Evolutionary conservation across 257 asterid species (phyloP).

Genomic region (Plantago major): DNA sequence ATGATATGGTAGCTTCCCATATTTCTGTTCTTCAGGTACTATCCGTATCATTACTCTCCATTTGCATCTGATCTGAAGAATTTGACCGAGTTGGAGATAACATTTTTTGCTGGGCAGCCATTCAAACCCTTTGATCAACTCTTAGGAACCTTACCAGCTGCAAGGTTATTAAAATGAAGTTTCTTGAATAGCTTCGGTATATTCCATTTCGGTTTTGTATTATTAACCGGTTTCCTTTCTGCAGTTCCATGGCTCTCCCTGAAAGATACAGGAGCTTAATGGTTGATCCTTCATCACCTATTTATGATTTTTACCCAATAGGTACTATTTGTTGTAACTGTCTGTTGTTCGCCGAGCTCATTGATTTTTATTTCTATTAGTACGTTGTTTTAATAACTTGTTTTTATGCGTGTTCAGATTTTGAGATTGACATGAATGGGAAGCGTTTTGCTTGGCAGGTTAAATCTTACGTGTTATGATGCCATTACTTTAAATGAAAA

Average conservation of each 20-base stretch:
- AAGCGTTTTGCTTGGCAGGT: conserved; percentile 99
- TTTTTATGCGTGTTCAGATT: conserved; percentile 39
- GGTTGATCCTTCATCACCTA: conserved; percentile 88
- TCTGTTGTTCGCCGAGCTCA: neutral
- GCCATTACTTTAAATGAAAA: conserved; percentile 18
- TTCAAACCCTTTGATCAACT: conserved; percentile 98
- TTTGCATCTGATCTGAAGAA: conserved; percentile 93
- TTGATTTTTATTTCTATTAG: neutral
- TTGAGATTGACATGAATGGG: conserved; percentile 94
- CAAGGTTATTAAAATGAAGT: conserved; percentile 52
- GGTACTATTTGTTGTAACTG: conserved; percentile 41
- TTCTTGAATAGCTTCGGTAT: conserved; percentile 13
- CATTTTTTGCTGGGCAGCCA: conserved; percentile 83
- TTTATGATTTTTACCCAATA: conserved; percentile 67
- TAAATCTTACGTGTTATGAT: conserved; percentile 17
- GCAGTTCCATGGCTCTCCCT: conserved; percentile 85
- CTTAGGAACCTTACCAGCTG: conserved; percentile 93
- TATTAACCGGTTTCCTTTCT: conserved; percentile 18
- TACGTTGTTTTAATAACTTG: conserved; percentile 21
- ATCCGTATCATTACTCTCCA: conserved; percentile 97
- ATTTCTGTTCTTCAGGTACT: conserved; percentile 58
- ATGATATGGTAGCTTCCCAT: neutral
- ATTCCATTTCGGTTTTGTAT: conserved; percentile 7
- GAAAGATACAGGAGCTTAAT: conserved; percentile 69
- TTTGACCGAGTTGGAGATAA: conserved; percentile 74